Evolutionary conservation across 2,329 filamentous ascomycete species (phyloP).

Genomic region (Colletotrichum acutatum): DNA sequence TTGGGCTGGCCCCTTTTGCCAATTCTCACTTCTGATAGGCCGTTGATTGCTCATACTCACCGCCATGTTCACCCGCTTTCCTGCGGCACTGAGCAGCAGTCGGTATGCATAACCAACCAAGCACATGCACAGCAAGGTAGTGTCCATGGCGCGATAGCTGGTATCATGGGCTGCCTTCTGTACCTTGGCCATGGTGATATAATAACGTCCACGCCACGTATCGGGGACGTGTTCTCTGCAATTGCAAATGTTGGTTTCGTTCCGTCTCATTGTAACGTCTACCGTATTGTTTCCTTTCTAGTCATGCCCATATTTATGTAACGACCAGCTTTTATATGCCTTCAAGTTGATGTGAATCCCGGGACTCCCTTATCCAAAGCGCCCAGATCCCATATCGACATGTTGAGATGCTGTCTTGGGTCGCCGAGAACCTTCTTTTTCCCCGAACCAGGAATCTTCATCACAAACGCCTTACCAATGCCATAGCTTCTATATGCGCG

Average conservation of each 20-base stretch:
- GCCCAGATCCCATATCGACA: constrained; percentile 10
- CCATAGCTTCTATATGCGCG: not conserved
- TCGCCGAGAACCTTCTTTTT: constrained; percentile 6
- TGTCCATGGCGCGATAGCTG: not conserved
- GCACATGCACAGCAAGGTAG: not conserved
- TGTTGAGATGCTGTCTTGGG: constrained; percentile 29
- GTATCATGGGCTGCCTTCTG: not conserved
- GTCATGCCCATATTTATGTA: not conserved
- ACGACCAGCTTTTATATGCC: not conserved
- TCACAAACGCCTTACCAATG: constrained; percentile 22
- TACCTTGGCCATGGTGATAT: not conserved
- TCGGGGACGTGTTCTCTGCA: not conserved
- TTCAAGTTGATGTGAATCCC: constrained; percentile 33
- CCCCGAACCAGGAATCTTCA: not conserved
- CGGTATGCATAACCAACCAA: no score
- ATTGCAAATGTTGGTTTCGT: not conserved
- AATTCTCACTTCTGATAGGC: not conserved
- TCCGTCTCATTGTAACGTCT: not conserved
- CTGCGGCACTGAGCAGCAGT: not conserved
- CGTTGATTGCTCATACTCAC: not conserved
- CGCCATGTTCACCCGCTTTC: not conserved
- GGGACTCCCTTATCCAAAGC: constrained; percentile 23
- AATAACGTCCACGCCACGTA: not conserved
- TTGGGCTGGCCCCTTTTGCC: not conserved
- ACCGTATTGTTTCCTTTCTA: not conserved